These are phyloP conservation scores for Diaporthe caulivora DNA, from an alignment of 2,329 filamentous ascomycete species.

Conservation along the genomic window DNA sequence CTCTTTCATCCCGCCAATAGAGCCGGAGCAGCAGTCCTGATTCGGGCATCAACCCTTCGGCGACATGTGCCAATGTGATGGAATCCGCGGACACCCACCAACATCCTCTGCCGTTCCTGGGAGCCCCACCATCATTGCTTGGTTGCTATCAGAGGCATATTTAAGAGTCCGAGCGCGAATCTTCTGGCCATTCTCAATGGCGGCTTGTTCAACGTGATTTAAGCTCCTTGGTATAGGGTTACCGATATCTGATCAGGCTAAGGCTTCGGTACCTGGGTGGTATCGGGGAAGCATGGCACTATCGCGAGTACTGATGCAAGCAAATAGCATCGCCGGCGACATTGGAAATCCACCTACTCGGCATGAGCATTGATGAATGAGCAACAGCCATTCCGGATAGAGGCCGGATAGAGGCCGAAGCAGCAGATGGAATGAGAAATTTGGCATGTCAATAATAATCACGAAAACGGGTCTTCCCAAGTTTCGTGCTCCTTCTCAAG, in stretches of 20 bases:
- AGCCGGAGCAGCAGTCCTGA: conserved; percentile 26
- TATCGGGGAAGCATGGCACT: not conserved
- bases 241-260: conserved; percentile 11
- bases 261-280: not conserved
- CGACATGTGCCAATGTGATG: not conserved
- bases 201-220: conserved; percentile 2
- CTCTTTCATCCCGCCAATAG: conserved; percentile 15
- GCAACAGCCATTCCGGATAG: not conserved
- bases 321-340: not conserved
- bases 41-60: not conserved
- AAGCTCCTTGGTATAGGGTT: not conserved
- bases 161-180: not conserved
- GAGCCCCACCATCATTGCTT: not conserved
- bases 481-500: not conserved
- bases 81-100: conserved; percentile 10
- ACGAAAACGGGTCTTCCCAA: not conserved
- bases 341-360: not conserved
- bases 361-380: not conserved
- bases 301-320: not conserved
- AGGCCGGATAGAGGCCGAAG: not conserved
- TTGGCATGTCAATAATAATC: too few relatives aligned
- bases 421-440: too few relatives aligned
- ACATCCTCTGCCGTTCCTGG: not conserved
- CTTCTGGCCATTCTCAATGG: not conserved
- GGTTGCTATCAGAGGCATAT: not conserved